Conservation (phyloP, 768 basidiomycete species). For the Jaapia argillacea region DNA sequence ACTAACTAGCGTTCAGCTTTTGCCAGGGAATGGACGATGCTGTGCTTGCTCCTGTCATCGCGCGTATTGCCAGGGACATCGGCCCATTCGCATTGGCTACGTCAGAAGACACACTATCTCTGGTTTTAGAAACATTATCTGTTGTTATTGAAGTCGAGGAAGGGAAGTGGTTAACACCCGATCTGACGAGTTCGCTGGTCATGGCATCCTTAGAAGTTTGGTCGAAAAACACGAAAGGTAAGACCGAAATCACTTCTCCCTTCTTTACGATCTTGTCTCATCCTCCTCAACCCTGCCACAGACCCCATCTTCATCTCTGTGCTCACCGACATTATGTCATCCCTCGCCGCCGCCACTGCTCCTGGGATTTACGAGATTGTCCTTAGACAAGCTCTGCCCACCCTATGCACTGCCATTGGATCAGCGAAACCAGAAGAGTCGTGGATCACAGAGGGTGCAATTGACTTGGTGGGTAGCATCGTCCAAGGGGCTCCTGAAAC, state of each 20-base stretch:
- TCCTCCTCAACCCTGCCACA: slow-evolving; percentile 17
- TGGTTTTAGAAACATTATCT: slow-evolving; percentile 80
- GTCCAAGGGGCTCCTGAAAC: slow-evolving; percentile 51
- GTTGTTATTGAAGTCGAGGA: slow-evolving; percentile 69
- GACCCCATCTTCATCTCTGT: slow-evolving; percentile 89
- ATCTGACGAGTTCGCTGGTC: slow-evolving; percentile 58
- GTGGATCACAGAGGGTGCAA: slow-evolving; percentile 70
- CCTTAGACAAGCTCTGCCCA: slow-evolving; percentile 64
- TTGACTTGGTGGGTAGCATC: slow-evolving; percentile 73
- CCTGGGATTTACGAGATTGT: slow-evolving; percentile 61
- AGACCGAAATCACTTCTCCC: slow-evolving; percentile 4
- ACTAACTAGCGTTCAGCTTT: slow-evolving; percentile 59
- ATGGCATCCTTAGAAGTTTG: slow-evolving; percentile 69
- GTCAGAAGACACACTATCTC: slow-evolving; percentile 80
- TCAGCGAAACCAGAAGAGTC: slow-evolving; percentile 50
- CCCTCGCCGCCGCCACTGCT: slow-evolving; percentile 52
- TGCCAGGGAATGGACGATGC: slow-evolving; percentile 54
- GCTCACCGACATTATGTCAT: slow-evolving; percentile 68
- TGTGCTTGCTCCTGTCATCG: slow-evolving; percentile 51
- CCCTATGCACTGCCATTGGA: slow-evolving; percentile 55
- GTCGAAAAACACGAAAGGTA: slow-evolving; percentile 82
- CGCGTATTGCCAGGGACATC: slow-evolving; percentile 70
- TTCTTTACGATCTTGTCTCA: background rate
- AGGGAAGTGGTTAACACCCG: slow-evolving; percentile 60
- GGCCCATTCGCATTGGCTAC: slow-evolving; percentile 75